Evolutionary conservation across 345 rosid genomes (phyloP), one percentile per base, ranked within the genome.

Genomic region (Garcia nutans): DNA sequence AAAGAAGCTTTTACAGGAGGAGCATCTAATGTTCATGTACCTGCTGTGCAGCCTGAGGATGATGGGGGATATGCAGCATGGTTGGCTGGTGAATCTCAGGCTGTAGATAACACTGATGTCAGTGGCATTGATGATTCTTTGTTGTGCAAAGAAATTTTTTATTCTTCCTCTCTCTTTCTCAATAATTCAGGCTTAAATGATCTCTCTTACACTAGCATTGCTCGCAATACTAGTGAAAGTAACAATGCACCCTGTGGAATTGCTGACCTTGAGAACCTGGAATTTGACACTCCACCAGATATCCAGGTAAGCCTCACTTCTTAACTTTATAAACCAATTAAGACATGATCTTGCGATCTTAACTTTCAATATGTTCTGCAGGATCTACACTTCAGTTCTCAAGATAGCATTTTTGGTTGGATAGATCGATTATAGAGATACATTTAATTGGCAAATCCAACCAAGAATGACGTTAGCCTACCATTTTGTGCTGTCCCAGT

Each of bases 241-340:
- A 60, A 66, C 28, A 58, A 64, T 65, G 73, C 63, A 28, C 50
- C 82, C 37, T 86, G 71, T 72, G 89, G 92, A 65, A 78, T 88
- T 61, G 70, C 91, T 26, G 97, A 90, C 79, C 85, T 89, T 0
- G 99, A 84, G 72, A 90, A 87, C 75, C 85, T 88, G n/a, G 94
- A 87, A 24, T 75, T 89, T 3, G 99, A 92, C 74, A 84, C 89
- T 20, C 95, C 96, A 0, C 99, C 98, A 54, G 96, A 89, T 72
- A 78, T 89, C 57, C 49, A 66, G 60, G 99, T 92, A 85, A 92
- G 89, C 74, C 68, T 74, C 77, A 63, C 17, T 12, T 78, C 72
- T 10, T 58, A 26, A 44, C 22, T 33, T 72, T 44, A 54, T 50
- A 2, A 23, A 12, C 26, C 57, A 22, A 64, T 13, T 31, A 16